Conservation (phyloP, 208 protist genomes). For the Crithidia fasciculata region DNA sequence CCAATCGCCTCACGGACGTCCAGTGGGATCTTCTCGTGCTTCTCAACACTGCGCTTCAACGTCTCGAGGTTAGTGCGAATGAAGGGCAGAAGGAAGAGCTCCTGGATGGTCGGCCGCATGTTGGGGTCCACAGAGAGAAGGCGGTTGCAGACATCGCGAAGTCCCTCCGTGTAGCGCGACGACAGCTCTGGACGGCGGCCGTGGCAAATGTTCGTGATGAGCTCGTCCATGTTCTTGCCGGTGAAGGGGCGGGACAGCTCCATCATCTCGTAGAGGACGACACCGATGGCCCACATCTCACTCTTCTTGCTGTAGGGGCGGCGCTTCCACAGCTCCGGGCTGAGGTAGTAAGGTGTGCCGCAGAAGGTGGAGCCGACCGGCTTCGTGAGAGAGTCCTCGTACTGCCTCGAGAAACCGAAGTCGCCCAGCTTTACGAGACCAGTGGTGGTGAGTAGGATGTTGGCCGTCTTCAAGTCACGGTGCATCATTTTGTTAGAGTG, state of each 20-base stretch:
- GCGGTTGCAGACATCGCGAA: slow-evolving; percentile 61
- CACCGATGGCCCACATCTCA: slow-evolving; percentile 93
- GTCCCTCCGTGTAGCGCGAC: slow-evolving; percentile 45
- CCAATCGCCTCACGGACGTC: slow-evolving; percentile 67
- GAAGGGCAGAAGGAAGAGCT: slow-evolving; percentile 74
- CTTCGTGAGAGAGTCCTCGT: slow-evolving; percentile 84
- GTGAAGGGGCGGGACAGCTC: slow-evolving; percentile 82
- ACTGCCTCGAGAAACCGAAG: slow-evolving; percentile 86
- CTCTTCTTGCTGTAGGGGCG: slow-evolving; percentile 93
- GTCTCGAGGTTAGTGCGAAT: slow-evolving; percentile 68
- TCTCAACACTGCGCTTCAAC: slow-evolving; percentile 76
- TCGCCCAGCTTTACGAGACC: slow-evolving; percentile 87
- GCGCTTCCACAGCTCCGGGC: slow-evolving; percentile 91
- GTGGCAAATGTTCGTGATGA: slow-evolving; percentile 85
- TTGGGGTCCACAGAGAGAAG: slow-evolving; percentile 69
- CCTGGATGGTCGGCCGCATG: slow-evolving; percentile 60
- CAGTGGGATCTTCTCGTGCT: slow-evolving; percentile 62
- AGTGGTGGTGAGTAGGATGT: slow-evolving; percentile 81
- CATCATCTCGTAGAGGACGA: slow-evolving; percentile 89
- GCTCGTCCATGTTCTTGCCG: slow-evolving; percentile 82
- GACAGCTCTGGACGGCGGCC: slow-evolving; percentile 58
- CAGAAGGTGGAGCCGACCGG: slow-evolving; percentile 83
- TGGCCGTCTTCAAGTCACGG: slow-evolving; percentile 88
- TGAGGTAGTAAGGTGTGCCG: slow-evolving; percentile 92
- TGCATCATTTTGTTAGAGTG: slow-evolving; percentile 91